These are phyloP conservation scores for Blastobotrys elegans DNA, from an alignment of 1,139 yeast genomes.

Conservation along the genomic window DNA sequence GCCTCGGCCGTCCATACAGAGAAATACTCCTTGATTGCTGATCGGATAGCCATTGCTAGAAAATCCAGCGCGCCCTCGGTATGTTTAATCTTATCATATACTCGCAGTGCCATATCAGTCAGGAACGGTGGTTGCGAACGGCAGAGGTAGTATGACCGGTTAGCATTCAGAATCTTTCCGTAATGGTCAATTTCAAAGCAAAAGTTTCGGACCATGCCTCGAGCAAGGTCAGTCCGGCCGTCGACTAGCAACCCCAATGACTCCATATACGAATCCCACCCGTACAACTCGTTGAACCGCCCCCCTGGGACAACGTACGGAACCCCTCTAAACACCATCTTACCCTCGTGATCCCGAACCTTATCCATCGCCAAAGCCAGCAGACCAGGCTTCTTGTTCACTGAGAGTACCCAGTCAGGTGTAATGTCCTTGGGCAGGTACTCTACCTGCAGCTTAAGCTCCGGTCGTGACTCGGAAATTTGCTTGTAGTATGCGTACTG, in stretches of 20 bases:
- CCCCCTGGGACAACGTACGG: constrained; percentile 98
- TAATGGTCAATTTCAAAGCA: constrained; percentile 85
- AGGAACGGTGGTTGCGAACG: constrained; percentile 98
- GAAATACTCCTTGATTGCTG: constrained; percentile 84
- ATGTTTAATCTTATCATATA: constrained; percentile 52
- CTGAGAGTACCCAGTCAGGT: constrained; percentile 65
- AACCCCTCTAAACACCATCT: constrained; percentile 48
- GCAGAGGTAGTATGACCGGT: constrained; percentile 83
- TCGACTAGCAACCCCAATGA: constrained; percentile 75
- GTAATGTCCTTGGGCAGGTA: constrained; percentile 57
- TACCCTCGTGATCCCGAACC: constrained; percentile 45
- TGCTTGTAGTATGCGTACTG: constrained; percentile 65
- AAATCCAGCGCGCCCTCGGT: constrained; percentile 48
- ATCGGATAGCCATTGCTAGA: constrained; percentile 56
- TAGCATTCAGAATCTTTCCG: constrained; percentile 92
- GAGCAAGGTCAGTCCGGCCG: constrained; percentile 61
- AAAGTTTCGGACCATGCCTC: constrained; percentile 91
- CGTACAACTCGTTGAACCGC: constrained; percentile 90
- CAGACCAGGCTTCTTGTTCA: constrained; percentile 81
- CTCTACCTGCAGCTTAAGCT: constrained; percentile 66
- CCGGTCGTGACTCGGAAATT: constrained; percentile 52
- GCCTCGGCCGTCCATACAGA: constrained; percentile 78
- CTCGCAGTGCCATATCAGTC: constrained; percentile 82
- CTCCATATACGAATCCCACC: constrained; percentile 98
- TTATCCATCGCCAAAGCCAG: constrained; percentile 69